Conservation (phyloP, 2,329 filamentous ascomycete genomes). For the Pezizomycotina sp. region DNA sequence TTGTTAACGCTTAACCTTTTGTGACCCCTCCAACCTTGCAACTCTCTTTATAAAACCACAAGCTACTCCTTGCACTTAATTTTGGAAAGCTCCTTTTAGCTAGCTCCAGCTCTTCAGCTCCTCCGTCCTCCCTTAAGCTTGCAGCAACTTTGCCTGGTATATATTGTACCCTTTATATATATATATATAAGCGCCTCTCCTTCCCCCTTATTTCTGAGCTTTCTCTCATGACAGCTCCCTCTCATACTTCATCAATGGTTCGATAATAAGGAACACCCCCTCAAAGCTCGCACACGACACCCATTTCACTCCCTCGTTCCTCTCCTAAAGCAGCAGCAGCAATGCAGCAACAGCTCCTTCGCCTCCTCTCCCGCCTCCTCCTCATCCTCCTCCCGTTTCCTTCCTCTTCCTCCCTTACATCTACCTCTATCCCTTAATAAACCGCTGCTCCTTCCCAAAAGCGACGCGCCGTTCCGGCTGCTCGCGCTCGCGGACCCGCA, state of each 20-base stretch:
- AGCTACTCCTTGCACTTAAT: too few species aligned
- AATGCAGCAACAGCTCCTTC: not conserved
- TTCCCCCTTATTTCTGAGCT: not conserved
- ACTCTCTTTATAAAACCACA: too few species aligned
- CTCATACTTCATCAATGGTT: not conserved
- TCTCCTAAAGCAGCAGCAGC: conserved; percentile 3
- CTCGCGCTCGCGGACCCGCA: conserved; percentile 51
- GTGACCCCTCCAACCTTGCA: too few species aligned
- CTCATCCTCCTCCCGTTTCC: conserved; percentile 41
- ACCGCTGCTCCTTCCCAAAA: conserved; percentile 52
- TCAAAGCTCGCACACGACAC: conserved; percentile 3
- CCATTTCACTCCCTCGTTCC: conserved; percentile 1
- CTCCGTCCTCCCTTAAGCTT: too few species aligned
- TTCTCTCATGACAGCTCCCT: not conserved
- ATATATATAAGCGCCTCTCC: not conserved
- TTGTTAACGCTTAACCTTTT: too few species aligned
- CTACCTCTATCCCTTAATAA: conserved; percentile 72
- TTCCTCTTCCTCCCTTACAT: conserved; percentile 58
- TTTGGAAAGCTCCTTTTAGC: too few species aligned
- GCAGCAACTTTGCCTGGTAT: too few species aligned
- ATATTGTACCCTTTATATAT: too few species aligned
- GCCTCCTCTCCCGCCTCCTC: conserved; percentile 8
- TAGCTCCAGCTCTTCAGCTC: too few species aligned
- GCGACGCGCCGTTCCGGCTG: conserved; percentile 42
- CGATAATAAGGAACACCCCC: conserved; percentile 3